phyloP scores from a whole-genome alignment of 1,284 basidiomycete genomes.

The Sanguinoderma infundibulare region DNA sequence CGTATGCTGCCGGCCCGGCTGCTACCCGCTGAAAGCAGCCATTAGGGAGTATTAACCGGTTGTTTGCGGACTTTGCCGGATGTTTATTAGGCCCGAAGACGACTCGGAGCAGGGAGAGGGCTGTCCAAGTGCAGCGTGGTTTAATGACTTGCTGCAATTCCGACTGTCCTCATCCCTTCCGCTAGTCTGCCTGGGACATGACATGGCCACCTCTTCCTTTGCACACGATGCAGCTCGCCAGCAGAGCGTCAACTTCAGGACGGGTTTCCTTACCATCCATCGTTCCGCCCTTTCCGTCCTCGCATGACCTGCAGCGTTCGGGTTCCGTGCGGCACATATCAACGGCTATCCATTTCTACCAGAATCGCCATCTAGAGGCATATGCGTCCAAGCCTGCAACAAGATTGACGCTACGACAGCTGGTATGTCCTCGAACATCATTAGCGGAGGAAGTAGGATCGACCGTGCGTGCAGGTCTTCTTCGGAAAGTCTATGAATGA shows the following conservation, averaged over 20 bases:
- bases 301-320: neutral
- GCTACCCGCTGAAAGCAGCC: too few species aligned
- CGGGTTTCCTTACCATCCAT: neutral
- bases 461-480: slow-evolving; percentile 48
- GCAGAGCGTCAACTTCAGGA: neutral
- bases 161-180: neutral
- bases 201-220: slow-evolving; percentile 17
- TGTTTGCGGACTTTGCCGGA: neutral
- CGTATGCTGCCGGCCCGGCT: too few species aligned
- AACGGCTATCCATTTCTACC: slow-evolving; percentile 71
- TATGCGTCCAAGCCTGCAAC: slow-evolving; percentile 81
- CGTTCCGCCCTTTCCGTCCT: neutral
- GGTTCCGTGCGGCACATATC: slow-evolving; percentile 21
- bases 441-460: neutral
- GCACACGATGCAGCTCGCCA: slow-evolving; percentile 9
- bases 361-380: slow-evolving; percentile 82
- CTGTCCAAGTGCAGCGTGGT: slow-evolving; percentile 8
- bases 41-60: neutral
- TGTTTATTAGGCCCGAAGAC: neutral
- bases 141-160: slow-evolving; percentile 16
- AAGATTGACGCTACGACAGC: slow-evolving; percentile 78
- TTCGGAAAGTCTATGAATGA: slow-evolving; percentile 80
- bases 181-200: slow-evolving; percentile 16
- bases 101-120: neutral
- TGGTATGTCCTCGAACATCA: slow-evolving; percentile 53